These are phyloP conservation scores for Xylaria sp. DNA, from an alignment of 2,329 filamentous ascomycete species.

Conservation along the genomic window DNA sequence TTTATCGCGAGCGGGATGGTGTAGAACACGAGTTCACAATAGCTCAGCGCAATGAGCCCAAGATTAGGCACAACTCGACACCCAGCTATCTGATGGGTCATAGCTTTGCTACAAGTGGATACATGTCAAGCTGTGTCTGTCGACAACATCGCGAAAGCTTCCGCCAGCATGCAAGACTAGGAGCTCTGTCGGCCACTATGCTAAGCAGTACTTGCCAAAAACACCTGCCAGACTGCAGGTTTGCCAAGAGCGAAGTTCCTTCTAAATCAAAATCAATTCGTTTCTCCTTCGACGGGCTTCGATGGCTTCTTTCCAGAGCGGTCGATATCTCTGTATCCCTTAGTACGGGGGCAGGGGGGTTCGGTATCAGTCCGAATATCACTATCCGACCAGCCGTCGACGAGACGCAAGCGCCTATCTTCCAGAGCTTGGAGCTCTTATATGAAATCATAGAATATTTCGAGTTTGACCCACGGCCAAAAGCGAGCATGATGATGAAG, in stretches of 20 bases:
- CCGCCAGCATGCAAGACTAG: not conserved
- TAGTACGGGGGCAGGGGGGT: not conserved
- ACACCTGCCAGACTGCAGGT: slow-evolving; percentile 20
- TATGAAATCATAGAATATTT: not conserved
- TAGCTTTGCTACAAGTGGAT: not conserved
- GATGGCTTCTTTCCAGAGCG: not conserved
- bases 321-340: not conserved
- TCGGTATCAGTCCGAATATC: not conserved
- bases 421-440: not conserved
- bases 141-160: not conserved
- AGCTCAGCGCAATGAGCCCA: not conserved
- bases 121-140: not conserved
- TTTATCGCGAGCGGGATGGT: not conserved
- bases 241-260: slow-evolving; percentile 14
- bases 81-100: not conserved
- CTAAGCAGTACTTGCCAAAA: not conserved
- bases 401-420: not conserved
- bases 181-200: not conserved
- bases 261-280: slow-evolving; percentile 9
- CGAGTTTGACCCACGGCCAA: not conserved
- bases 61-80: not conserved
- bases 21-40: slow-evolving; percentile 7
- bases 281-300: slow-evolving; percentile 5
- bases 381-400: not conserved
- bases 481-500: not conserved